phyloP scores from a whole-genome alignment of 2,329 filamentous ascomycete species.

The Pleomassaria siparia region DNA sequence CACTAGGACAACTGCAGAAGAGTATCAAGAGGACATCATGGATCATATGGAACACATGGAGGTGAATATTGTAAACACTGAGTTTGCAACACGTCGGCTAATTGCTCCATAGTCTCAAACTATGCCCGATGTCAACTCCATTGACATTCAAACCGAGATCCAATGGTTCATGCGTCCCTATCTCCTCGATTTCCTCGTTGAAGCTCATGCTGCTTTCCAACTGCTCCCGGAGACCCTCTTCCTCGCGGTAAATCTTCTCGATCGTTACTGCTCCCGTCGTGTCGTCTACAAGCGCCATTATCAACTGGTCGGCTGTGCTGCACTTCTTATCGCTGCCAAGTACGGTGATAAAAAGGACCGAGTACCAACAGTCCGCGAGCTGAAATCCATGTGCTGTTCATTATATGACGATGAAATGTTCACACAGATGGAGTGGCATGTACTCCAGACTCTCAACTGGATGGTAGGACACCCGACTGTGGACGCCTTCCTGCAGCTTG shows the following conservation, averaged over 20 bases:
- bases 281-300: slow-evolving; percentile 99
- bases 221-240: slow-evolving; percentile 93
- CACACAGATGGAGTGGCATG: slow-evolving; percentile 99
- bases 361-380: slow-evolving; percentile 93
- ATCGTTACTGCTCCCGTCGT: slow-evolving; percentile 95
- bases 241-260: slow-evolving; percentile 92
- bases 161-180: slow-evolving; percentile 99
- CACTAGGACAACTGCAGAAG: slow-evolving; percentile 79
- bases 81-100: slow-evolving; percentile 22
- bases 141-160: slow-evolving; percentile 98
- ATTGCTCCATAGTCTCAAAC: slow-evolving; percentile 67
- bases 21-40: slow-evolving; percentile 93
- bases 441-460: slow-evolving; percentile 96
- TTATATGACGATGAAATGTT: slow-evolving; percentile 99
- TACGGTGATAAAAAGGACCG: slow-evolving; percentile 98
- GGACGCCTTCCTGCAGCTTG: slow-evolving; percentile 88
- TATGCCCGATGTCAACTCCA: slow-evolving; percentile 91
- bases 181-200: slow-evolving; percentile 95
- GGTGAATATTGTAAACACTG: slow-evolving; percentile 49
- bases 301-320: slow-evolving; percentile 93
- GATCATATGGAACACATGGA: slow-evolving; percentile 96
- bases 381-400: slow-evolving; percentile 99
- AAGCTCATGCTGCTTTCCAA: slow-evolving; percentile 93
- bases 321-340: slow-evolving; percentile 94
- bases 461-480: slow-evolving; percentile 93